Percentiles rank a stretch among this genome's conserved stretches.
phyloP scores from a whole-genome alignment of 148 eudicot genomes.

The Fagopyrum tataricum region DNA sequence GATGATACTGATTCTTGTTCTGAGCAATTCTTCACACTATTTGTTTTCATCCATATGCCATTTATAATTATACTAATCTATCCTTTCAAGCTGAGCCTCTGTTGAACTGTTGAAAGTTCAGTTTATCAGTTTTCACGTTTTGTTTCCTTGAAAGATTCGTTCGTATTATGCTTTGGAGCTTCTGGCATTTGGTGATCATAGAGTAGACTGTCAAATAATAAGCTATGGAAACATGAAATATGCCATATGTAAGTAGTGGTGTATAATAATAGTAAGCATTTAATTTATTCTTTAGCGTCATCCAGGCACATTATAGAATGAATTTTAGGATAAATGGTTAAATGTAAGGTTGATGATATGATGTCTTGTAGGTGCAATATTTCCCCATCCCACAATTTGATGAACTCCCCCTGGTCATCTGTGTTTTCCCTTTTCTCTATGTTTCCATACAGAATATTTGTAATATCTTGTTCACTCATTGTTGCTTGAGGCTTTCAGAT shows the following conservation, averaged over 20 bases:
- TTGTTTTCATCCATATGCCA: not conserved
- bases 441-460: not conserved
- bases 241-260: not conserved
- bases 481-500: not conserved
- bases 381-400: not conserved
- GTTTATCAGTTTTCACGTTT: not conserved
- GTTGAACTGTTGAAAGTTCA: not conserved
- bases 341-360: not conserved
- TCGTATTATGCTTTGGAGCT: not conserved
- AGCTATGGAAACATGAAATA: not conserved
- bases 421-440: not conserved
- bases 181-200: slow-evolving; percentile 2
- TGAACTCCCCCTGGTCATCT: not conserved
- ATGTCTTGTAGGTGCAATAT: slow-evolving; percentile 1
- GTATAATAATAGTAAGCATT: not conserved
- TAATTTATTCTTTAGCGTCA: not conserved
- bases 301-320: not conserved
- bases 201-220: not conserved
- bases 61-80: not conserved
- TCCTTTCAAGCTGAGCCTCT: slow-evolving; percentile 3
- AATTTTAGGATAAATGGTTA: not conserved
- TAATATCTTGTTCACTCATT: not conserved
- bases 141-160: not conserved
- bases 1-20: not conserved
- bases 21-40: not conserved